Evolutionary conservation across 352 stramenopile genomes (phyloP), one percentile per base, ranked within the genome.

Genomic region (Globisporangium spiculum): DNA sequence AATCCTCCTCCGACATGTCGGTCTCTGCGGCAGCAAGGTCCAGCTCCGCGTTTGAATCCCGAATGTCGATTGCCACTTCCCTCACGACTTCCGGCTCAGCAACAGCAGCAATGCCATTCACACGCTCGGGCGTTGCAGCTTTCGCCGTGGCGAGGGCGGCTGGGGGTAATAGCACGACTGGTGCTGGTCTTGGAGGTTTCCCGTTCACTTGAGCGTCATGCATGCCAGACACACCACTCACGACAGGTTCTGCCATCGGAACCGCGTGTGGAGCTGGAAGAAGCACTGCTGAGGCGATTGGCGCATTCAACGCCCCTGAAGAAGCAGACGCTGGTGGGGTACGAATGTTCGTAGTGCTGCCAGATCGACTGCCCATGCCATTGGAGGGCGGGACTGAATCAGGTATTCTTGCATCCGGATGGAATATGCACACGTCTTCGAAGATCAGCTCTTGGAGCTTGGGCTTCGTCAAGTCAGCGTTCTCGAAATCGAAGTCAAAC

Each of bases 361-460:
- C 41, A 16, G 65, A 65, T 4, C 71, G 71, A 76, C 53, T 62
- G 54, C 24, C 55, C 30, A 41, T 20, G 12, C 32, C 46, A 44
- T 58, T 32, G 26, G 57, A 48, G 9, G 60, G 63, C 20, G 64
- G 61, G 2, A 46, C 56, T 22, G 63, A 71, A 12, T 92, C 82
- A 10, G 76, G 66, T 57, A 92, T 80, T 14, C 75, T 72, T 36
- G 85, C 83, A 57, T 97, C 89, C 3, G 90, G 90, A 64, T 97
- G 91, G 74, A 97, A 97, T 30, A 78, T 69, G 54, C 86, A 94
- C 0, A 97, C 88, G 67, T 97, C 91, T 68, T 97, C 89, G 64
- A 97, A 97, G 60, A 97, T 97, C 18, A 97, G 78, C 67, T 95
- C 87, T 70, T 97, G 90, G 26, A 97, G 74, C 69, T 97, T 97